These are phyloP conservation scores for Tylopilus felleus DNA, from an alignment of 768 basidiomycete genomes.

Conservation along the genomic window DNA sequence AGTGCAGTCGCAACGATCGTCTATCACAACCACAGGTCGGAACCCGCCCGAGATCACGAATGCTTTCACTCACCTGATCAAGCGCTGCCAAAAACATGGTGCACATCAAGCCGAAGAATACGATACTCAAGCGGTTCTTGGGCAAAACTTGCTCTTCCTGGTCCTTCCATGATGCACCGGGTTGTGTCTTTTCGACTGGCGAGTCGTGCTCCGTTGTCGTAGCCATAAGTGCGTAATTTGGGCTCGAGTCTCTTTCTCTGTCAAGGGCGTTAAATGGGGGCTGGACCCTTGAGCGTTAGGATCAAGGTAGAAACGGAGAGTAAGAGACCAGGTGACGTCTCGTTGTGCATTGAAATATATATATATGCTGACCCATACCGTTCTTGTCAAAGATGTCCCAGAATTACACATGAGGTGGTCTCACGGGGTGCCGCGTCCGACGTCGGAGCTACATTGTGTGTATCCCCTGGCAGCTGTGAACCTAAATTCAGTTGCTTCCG, in stretches of 20 bases:
- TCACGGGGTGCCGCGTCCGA: neutral
- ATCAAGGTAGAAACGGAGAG: neutral
- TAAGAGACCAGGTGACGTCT: neutral
- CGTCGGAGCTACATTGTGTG: neutral
- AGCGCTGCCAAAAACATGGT: constrained; percentile 43
- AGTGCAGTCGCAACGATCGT: constrained; percentile 74
- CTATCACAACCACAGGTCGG: constrained; percentile 25
- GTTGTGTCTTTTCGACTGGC: constrained; percentile 26
- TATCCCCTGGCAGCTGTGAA: neutral
- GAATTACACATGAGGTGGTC: neutral
- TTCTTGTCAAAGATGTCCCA: neutral
- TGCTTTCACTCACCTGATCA: constrained; percentile 46
- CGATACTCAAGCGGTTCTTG: constrained; percentile 21
- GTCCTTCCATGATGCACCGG: constrained; percentile 53
- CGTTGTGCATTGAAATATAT: neutral
- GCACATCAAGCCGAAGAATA: constrained; percentile 31
- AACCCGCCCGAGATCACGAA: neutral
- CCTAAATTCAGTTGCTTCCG: neutral
- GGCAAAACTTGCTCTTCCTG: constrained; percentile 57
- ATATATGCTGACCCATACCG: neutral
- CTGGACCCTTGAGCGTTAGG: neutral
- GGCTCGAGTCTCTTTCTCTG: neutral
- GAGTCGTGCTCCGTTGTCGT: neutral
- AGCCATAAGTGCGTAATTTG: constrained; percentile 5
- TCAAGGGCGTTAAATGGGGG: neutral